phyloP scores from a whole-genome alignment of 768 basidiomycete genomes.

The Podaxis sp. region DNA sequence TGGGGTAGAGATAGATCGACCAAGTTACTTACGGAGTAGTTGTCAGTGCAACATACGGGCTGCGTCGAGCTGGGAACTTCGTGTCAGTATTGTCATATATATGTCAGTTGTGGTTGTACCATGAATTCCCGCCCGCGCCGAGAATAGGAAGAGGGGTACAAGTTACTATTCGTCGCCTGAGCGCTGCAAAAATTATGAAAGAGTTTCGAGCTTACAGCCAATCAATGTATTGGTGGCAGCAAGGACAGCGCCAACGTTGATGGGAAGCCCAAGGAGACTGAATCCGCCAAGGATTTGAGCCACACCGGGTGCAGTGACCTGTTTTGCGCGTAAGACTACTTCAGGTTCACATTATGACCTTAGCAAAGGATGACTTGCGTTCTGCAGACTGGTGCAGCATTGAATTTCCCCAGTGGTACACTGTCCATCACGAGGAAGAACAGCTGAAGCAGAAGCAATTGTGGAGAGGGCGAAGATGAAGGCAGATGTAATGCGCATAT shows the following conservation, averaged over 20 bases:
- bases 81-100: neutral
- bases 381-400: conserved; percentile 9
- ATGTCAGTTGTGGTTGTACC: neutral
- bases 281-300: neutral
- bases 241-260: neutral
- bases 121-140: conserved; percentile 1
- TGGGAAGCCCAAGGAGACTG: neutral
- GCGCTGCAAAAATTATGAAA: neutral
- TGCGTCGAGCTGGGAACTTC: neutral
- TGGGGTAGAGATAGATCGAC: neutral
- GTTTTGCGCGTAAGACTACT: neutral
- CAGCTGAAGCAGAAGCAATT: neutral
- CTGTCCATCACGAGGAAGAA: neutral
- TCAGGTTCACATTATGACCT: neutral
- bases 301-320: neutral
- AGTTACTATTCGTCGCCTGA: neutral
- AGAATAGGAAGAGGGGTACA: conserved; percentile 1
- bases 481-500: neutral
- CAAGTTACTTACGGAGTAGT: neutral
- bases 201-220: conserved; percentile 4
- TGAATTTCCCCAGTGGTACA: conserved; percentile 7
- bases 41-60: conserved; percentile 10
- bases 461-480: neutral
- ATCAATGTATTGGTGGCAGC: conserved; percentile 1
- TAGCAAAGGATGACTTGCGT: neutral